Conservation (phyloP, 495 filamentous ascomycete species). For the Penicillium soppii region DNA sequence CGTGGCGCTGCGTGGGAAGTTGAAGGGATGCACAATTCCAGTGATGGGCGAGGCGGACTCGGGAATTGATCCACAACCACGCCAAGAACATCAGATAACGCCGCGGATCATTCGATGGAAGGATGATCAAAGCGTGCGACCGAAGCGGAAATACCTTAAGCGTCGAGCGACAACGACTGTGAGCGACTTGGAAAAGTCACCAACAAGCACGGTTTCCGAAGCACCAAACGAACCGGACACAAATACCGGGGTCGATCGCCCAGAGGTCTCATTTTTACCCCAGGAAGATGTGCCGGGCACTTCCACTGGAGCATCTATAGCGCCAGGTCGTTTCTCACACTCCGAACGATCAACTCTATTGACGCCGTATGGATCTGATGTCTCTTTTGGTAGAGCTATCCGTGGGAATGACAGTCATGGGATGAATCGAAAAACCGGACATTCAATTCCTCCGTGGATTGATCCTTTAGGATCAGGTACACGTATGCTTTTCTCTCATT, state of each 20-base stretch:
- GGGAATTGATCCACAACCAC: background rate
- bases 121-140: background rate
- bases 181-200: background rate
- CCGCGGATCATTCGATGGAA: constrained; percentile 19
- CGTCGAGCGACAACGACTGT: background rate
- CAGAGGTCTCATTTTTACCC: too few species aligned
- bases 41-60: constrained; percentile 1
- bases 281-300: too few species aligned
- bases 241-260: too few species aligned
- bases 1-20: constrained; percentile 13
- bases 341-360: too few species aligned
- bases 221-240: background rate
- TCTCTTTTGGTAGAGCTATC: too few species aligned
- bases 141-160: background rate
- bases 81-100: background rate
- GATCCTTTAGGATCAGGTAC: constrained; percentile 3
- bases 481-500: constrained; percentile 17
- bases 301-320: too few species aligned
- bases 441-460: constrained; percentile 13
- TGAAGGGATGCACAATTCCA: constrained; percentile 19
- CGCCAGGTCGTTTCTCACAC: too few species aligned
- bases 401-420: too few species aligned
- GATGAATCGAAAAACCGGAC: background rate
- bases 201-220: background rate
- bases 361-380: too few species aligned